Conservation (phyloP, 1,284 basidiomycete genomes). For the Kwoniella shivajii region DNA sequence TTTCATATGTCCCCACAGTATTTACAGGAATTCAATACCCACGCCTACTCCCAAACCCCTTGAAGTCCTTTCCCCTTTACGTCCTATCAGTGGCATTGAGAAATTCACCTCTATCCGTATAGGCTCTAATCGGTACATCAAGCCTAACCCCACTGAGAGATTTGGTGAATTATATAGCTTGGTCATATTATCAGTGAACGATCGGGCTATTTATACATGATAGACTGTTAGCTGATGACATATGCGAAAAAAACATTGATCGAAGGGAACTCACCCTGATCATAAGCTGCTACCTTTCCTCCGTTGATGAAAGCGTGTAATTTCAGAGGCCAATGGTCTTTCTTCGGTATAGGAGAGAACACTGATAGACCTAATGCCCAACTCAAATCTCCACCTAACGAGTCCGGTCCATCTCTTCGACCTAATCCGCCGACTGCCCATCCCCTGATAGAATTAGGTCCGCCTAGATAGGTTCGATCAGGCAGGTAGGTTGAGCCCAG, state of each 20-base stretch:
- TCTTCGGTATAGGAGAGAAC: conserved; percentile 75
- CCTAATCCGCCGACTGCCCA: conserved; percentile 86
- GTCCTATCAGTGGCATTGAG: conserved; percentile 80
- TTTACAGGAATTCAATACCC: conserved; percentile 72
- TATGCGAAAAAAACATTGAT: not conserved
- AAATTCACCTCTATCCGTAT: conserved; percentile 76
- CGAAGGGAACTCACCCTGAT: conserved; percentile 48
- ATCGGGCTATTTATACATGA: conserved; percentile 42
- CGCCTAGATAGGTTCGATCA: conserved; percentile 92
- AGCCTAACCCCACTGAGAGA: conserved; percentile 79
- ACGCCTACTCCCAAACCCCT: conserved; percentile 90
- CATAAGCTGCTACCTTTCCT: conserved; percentile 73
- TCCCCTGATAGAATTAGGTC: conserved; percentile 83
- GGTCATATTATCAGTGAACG: conserved; percentile 44
- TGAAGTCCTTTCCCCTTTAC: conserved; percentile 72
- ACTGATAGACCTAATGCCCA: conserved; percentile 82
- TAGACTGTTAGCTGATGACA: not conserved
- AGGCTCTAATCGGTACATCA: conserved; percentile 71
- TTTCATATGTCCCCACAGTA: not conserved
- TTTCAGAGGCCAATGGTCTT: conserved; percentile 85
- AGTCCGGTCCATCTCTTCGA: conserved; percentile 73
- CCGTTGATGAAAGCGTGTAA: conserved; percentile 82
- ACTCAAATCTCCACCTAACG: conserved; percentile 83
- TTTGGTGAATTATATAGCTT: conserved; percentile 53
- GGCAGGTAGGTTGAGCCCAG: conserved; percentile 56